Conservation (phyloP, 805 yeast genomes). For the Candida krabiensis region DNA sequence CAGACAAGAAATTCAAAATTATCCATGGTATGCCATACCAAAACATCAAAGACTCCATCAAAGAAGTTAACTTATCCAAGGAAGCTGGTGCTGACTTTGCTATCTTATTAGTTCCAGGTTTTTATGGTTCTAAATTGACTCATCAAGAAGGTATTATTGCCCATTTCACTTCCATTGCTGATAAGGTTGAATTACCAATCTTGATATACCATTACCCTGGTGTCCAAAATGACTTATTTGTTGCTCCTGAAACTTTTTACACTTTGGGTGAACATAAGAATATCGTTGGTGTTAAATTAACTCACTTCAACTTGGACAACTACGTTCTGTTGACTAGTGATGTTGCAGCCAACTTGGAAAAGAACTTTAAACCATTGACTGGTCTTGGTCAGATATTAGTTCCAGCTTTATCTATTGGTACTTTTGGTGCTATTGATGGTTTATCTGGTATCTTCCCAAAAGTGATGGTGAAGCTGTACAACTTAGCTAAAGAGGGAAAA, state of each 20-base stretch:
- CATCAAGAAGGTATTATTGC: conserved; percentile 45
- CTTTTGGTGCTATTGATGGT: conserved; percentile 50
- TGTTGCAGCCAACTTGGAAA: conserved; percentile 35
- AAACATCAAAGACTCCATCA: conserved; percentile 41
- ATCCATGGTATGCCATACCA: conserved; percentile 50
- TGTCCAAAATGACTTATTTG: conserved; percentile 38
- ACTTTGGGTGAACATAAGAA: conserved; percentile 42
- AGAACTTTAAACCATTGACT: conserved; percentile 42
- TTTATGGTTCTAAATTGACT: conserved; percentile 42
- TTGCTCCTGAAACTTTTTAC: conserved; percentile 36
- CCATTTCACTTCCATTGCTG: conserved; percentile 42
- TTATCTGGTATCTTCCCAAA: conserved; percentile 51
- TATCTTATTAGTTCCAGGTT: conserved; percentile 44
- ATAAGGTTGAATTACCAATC: conserved; percentile 40
- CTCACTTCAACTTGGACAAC: conserved; percentile 49
- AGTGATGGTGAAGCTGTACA: conserved; percentile 39
- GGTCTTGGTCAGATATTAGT: conserved; percentile 51
- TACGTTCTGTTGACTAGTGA: conserved; percentile 44
- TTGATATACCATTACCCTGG: conserved; percentile 47
- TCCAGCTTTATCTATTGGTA: conserved; percentile 46
- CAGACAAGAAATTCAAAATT: conserved; percentile 35
- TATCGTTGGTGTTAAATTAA: conserved; percentile 48
- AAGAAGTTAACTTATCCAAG: conserved; percentile 33
- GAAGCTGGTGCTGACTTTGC: conserved; percentile 38
- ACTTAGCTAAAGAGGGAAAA: conserved; percentile 39